These are phyloP conservation scores for Sinapis alba DNA, from an alignment of 441 rosid species.

Conservation along the genomic window DNA sequence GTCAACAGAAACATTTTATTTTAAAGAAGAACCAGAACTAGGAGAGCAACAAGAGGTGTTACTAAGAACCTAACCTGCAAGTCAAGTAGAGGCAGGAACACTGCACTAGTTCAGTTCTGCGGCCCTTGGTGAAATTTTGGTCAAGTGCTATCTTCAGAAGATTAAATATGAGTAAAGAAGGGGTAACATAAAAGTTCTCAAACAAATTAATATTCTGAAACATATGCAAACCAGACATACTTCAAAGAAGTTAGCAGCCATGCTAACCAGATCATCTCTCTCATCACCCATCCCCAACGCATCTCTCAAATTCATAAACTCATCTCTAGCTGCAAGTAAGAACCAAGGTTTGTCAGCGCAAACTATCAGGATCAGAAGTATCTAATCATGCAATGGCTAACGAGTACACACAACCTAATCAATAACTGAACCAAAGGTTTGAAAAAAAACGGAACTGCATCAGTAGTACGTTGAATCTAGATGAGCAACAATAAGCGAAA, in stretches of 20 bases:
- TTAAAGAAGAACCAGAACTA: background rate
- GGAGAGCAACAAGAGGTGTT: slow-evolving; percentile 3
- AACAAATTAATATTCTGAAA: slow-evolving; percentile 3
- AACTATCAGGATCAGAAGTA: slow-evolving; percentile 2
- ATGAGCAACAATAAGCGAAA: slow-evolving; percentile 5
- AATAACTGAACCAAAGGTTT: background rate
- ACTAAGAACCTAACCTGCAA: slow-evolving; percentile 66
- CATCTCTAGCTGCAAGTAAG: slow-evolving; percentile 63
- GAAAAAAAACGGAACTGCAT: background rate
- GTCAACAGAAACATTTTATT: background rate
- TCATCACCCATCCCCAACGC: slow-evolving; percentile 75
- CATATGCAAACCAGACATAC: slow-evolving; percentile 50
- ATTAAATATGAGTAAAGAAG: slow-evolving; percentile 27
- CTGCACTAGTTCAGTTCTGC: slow-evolving; percentile 83
- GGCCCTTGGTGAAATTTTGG: slow-evolving; percentile 80
- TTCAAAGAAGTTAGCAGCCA: slow-evolving; percentile 60
- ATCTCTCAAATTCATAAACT: slow-evolving; percentile 54
- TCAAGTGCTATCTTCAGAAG: slow-evolving; percentile 72
- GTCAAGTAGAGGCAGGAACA: slow-evolving; percentile 93
- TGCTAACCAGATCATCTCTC: slow-evolving; percentile 51
- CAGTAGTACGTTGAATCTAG: background rate
- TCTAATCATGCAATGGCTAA: background rate
- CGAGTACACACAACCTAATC: background rate
- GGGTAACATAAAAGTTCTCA: background rate
- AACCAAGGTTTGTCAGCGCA: slow-evolving; percentile 23